phyloP scores from a whole-genome alignment of 2,329 filamentous ascomycete genomes.

The Truncatella angustata region DNA sequence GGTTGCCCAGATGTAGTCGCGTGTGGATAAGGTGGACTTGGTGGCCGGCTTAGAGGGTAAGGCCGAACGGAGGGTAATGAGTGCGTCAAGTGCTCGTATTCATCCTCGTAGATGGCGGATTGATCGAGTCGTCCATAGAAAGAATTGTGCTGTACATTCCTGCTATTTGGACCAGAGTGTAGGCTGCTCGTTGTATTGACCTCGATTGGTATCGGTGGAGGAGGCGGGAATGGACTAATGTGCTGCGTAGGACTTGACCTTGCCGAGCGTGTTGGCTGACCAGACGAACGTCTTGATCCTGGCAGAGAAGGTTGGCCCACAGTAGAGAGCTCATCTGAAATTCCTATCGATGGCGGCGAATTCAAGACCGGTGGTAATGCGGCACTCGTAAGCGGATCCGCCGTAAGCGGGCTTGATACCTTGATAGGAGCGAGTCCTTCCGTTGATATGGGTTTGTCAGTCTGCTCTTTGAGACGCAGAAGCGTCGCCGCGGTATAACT shows the following conservation, averaged over 20 bases:
- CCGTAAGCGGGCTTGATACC: constrained; percentile 24
- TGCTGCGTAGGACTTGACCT: constrained; percentile 26
- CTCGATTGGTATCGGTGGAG: constrained; percentile 28
- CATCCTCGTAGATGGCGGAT: constrained; percentile 10
- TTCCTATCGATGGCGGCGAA: background rate
- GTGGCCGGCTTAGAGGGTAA: constrained; percentile 7
- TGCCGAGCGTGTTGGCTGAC: constrained; percentile 14
- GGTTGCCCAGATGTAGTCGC: constrained; percentile 17
- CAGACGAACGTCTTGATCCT: constrained; percentile 19
- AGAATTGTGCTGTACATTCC: background rate
- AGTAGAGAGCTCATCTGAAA: background rate
- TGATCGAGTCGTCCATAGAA: constrained; percentile 11
- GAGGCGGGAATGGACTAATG: constrained; percentile 24
- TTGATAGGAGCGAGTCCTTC: constrained; percentile 27
- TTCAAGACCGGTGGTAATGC: constrained; percentile 11
- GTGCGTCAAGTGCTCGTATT: constrained; percentile 13
- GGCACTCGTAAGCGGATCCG: constrained; percentile 16
- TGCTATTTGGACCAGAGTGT: constrained; percentile 3
- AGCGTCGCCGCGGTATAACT: constrained; percentile 32
- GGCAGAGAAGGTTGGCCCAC: background rate
- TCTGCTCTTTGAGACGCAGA: constrained; percentile 26
- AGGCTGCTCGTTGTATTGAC: constrained; percentile 26
- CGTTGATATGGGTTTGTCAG: constrained; percentile 21
- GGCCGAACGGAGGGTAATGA: constrained; percentile 20
- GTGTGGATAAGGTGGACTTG: constrained; percentile 20